Evolutionary conservation across 2,329 filamentous ascomycete genomes (phyloP).

Genomic region (Pseudocercospora macadamiae): DNA sequence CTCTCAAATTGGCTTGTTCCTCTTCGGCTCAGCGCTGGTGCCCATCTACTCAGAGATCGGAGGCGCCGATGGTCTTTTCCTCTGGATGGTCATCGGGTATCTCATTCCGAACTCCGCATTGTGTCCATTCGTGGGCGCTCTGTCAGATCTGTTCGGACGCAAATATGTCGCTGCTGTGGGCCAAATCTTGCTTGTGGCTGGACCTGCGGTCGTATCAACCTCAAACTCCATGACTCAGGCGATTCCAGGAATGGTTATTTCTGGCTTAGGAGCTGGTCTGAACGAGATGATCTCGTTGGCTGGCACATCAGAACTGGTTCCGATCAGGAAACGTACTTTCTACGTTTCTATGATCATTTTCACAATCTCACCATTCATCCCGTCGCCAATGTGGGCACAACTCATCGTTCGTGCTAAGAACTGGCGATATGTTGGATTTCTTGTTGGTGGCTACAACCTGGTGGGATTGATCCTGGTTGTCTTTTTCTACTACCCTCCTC

Average conservation of each 20-base stretch:
- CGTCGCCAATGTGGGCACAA: constrained; percentile 65
- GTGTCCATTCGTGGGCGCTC: constrained; percentile 66
- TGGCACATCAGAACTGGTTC: constrained; percentile 69
- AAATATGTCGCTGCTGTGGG: constrained; percentile 63
- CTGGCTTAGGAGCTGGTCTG: constrained; percentile 68
- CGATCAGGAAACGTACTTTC: constrained; percentile 64
- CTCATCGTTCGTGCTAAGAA: constrained; percentile 53
- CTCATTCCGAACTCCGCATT: constrained; percentile 60
- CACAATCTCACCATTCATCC: constrained; percentile 65
- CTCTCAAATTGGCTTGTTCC: constrained; percentile 60
- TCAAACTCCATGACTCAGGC: constrained; percentile 63
- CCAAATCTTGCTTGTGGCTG: constrained; percentile 57
- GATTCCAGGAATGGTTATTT: constrained; percentile 64
- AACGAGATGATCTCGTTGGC: constrained; percentile 71
- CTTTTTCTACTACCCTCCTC: constrained; percentile 59
- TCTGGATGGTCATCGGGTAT: constrained; percentile 56
- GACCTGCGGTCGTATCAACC: constrained; percentile 62
- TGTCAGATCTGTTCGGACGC: constrained; percentile 67
- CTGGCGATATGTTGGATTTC: constrained; percentile 60
- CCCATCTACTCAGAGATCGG: constrained; percentile 64
- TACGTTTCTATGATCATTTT: constrained; percentile 65
- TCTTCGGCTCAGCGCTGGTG: constrained; percentile 46
- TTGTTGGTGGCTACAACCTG: constrained; percentile 57
- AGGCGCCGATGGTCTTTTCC: constrained; percentile 50
- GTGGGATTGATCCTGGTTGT: constrained; percentile 56